Base-by-base conservation (phyloP, 2,329 filamentous ascomycete species). In the Tympanopsis confertula region DNA sequence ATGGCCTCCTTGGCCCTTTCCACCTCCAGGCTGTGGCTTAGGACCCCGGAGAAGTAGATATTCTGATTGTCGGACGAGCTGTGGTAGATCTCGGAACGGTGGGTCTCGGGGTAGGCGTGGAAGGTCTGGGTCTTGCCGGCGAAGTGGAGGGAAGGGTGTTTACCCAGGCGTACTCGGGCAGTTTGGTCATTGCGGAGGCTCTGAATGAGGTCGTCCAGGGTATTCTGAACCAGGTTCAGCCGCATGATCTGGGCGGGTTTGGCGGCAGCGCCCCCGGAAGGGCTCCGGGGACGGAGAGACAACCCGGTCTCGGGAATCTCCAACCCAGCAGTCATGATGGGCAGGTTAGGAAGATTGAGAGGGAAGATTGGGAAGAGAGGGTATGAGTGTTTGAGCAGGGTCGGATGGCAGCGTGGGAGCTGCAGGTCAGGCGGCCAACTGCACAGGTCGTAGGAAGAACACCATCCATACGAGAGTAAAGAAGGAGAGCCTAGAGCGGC, bases 11-110 rank as follows among this genome's bases (percentile, higher is more conserved):
- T 62, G 28, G 66, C 67, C 54, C 69, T 68, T 48, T 69, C 63
- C 24, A 74, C 65, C 45, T 65, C 63, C 24, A 77, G 61, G 43
- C 59, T 69, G 50, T 79, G 72, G 52, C 68, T 73, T 46, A 78
- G 58, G 18, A 71, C 52, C 32, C 72, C 72, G 19, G 66, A 58
- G 47, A 78, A 77, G 41, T 66, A 66, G 49, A 76, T 53, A 40
- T 64, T 62, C 43, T 62, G 54, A 40, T 62, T 54, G 39, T 62
- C 56, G 39, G 55, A 53, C 43, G 52, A 47, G 38, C 58, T 52
- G 35, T 51, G 54, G 59, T 78, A 81, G 42, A 81, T 55, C 55
- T 79, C 75, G 45, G 69, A 68, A 42, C 66, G 65, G 48, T 68
- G 65, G 29, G 61, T 61, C 50, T 76, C 70, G 42, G 68, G 52